Base-by-base conservation (phyloP, 306 rosid genomes). In the Dalbergia cultrata region DNA sequence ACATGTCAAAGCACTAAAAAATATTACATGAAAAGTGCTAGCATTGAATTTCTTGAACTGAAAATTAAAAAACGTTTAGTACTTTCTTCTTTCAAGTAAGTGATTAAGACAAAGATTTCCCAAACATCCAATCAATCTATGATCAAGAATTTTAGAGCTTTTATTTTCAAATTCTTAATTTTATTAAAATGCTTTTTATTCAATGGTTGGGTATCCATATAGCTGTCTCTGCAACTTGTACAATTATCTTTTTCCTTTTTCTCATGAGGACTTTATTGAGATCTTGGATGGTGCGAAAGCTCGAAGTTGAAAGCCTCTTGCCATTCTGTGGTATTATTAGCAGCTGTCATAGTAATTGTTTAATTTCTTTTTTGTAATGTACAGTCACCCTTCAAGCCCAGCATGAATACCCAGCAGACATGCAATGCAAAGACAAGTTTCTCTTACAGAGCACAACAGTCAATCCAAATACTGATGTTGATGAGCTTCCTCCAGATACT, bases 381-480 rank as follows among this genome's bases (percentile, higher is more conserved):
- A 58, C 93, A 95, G 99, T 95, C 62, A 95, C 97, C 83, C 99
- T 93, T 70, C 99, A 95, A 87, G 97, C 96, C 22, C 97, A 90
- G 70, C 94, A 72, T 43, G 99, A 93, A 87, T 86, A 87, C 86
- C 99, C 99, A 80, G 85, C 89, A 57, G 94, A 95, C 79, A 82
- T 88, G 94, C 94, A 90, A 67, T 89, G 94, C 86, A 93, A 93
- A 80, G 99, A 95, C 86, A 95, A 91, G 87, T 95, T 95, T 89
- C 99, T 95, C 72, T 77, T 95, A 73, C 98, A 93, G 88, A 93
- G 98, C 86, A 88, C 98, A 9, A 57, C 49, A 70, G 98, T 95
- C 77, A 80, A 81, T 88, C 84, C 91, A 39, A 82, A 90, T 87
- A 86, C 89, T 65, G 97, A 88, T 81, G 88, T 90, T 45, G 96